Base-by-base conservation (phyloP, 352 stramenopile genomes). In the Thraustochytrium striatum region DNA sequence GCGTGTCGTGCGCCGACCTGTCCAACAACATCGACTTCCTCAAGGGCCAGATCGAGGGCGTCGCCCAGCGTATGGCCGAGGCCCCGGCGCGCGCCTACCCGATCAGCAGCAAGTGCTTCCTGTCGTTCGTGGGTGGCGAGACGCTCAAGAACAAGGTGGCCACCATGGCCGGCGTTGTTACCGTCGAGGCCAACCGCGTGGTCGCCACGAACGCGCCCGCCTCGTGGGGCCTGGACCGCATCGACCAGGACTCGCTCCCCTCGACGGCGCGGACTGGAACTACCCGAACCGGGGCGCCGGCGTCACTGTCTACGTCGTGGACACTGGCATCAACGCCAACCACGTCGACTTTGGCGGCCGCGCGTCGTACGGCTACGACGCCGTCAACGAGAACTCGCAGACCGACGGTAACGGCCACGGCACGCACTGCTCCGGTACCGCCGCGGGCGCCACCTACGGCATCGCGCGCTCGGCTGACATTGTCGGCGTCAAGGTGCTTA, bases 351-450 rank as follows among this genome's bases (percentile, higher is more conserved):
- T 81, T 58, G 72, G 52, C 8, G 72, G 57, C 21, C 58, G 72
- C n/a, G 72, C 72, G 2, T 30, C n/a, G 68, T 19, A 57, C 21
- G 41, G 30, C 19, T n/a, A 79, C 16, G 52, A 78, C 50, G 36
- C 36, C 11, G 44, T 78, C 7, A 36, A 13, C 39, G 72, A 81
- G 30, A 28, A 25, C 38, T 19, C 21, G 9, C 19, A 9, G n/a
- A 1, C 21, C 30, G 72, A 81, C 41, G 35, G 57, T 36, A 73
- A 82, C 25, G 73, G 73, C 38, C 73, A 82, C 35, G 73, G 73
- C 19, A 82, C 72, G 9, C 73, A 82, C 52, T 79, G 75, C 38
- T 47, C 73, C 21, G 73, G 73, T 39, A 82, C 73, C 11, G 73
- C 57, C 25, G 73, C 62, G 11, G 73, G 73, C 7, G 9, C 44